phyloP scores from a whole-genome alignment of 306 rosid genomes.

The Dryas octopetala region DNA sequence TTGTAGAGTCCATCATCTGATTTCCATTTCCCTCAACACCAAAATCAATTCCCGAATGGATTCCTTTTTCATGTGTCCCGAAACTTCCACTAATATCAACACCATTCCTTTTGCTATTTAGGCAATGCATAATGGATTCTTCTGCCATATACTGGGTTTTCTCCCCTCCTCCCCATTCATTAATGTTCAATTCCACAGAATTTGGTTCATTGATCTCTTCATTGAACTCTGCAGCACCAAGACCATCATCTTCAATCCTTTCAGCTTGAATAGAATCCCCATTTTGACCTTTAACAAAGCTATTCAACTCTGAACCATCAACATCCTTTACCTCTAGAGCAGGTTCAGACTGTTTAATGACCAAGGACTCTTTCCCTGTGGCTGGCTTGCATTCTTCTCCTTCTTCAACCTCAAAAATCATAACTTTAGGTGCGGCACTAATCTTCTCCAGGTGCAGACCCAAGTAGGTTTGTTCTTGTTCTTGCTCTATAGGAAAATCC shows the following conservation, averaged over 20 bases:
- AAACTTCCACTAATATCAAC: constrained; percentile 8
- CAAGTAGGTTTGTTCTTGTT: constrained; percentile 6
- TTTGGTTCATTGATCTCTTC: constrained; percentile 32
- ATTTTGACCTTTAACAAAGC: constrained; percentile 23
- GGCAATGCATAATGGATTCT: constrained; percentile 10
- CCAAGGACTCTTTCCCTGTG: not conserved
- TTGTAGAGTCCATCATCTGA: constrained; percentile 4
- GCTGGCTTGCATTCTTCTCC: constrained; percentile 13
- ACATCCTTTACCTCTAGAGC: constrained; percentile 10
- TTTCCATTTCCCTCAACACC: constrained; percentile 13
- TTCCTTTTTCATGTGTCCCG: not conserved
- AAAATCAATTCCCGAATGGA: not conserved
- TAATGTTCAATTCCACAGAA: not conserved
- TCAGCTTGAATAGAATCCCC: constrained; percentile 19
- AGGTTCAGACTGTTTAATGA: not conserved
- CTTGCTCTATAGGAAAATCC: constrained; percentile 6
- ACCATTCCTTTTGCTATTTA: constrained; percentile 15
- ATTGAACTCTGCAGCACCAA: constrained; percentile 23
- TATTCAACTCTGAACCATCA: not conserved
- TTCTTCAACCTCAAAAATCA: constrained; percentile 25
- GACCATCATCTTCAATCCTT: constrained; percentile 23
- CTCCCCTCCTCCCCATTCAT: not conserved
- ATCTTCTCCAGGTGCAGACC: constrained; percentile 12
- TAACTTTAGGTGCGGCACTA: constrained; percentile 28
- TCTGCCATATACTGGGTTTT: constrained; percentile 14